Base-by-base conservation (phyloP, 129 eudicot species). In the Cynara cardunculus region DNA sequence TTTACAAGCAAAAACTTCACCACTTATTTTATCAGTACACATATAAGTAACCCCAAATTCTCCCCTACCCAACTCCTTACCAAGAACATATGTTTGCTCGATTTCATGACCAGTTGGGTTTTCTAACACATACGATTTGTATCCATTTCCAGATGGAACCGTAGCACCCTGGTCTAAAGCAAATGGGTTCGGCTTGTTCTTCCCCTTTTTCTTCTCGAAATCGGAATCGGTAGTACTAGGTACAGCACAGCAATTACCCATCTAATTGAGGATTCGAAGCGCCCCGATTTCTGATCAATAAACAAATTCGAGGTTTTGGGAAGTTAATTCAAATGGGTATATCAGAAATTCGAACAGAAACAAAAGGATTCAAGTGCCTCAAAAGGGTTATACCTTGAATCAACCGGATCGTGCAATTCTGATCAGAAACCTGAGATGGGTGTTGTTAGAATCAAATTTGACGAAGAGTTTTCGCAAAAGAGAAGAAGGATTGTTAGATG, bases 1-100 rank as follows among this genome's bases (percentile, higher is more conserved):
- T 71, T 93, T 93, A 76, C 98, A 93, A 25, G 98, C 98, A 82
- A 32, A 89, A 34, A 75, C 81, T 5, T 93, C 95, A 27, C 97
- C 94, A 6, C 73, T 78, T 3, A 78, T 7, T 65, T 87, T 89
- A 44, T 93, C 98, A 34, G 97, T 93, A 78, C 91, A 89, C 88
- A 91, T 69, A 87, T 93, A 93, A n/a, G 98, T 93, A 27, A 91
- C 77, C 76, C 98, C 98, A 28, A 93, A 93, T 85, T 93, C 98
- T 5, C 98, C 98, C 9, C 97, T 86, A 5, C 98, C 98, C 24
- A 93, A 88, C 81, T 93, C 98, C 2, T 86, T 81, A 53, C 98
- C 97, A 41, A 93, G 84, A 70, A 85, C 93, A 75, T 93, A 93
- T 18, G 81, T 80, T 64, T 81, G 61, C 67, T 85, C 92, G 26